Percentiles rank a stretch among this genome's conserved stretches.
phyloP scores from a whole-genome alignment of 2,329 filamentous ascomycete species.

The Penicillium occitanis region DNA sequence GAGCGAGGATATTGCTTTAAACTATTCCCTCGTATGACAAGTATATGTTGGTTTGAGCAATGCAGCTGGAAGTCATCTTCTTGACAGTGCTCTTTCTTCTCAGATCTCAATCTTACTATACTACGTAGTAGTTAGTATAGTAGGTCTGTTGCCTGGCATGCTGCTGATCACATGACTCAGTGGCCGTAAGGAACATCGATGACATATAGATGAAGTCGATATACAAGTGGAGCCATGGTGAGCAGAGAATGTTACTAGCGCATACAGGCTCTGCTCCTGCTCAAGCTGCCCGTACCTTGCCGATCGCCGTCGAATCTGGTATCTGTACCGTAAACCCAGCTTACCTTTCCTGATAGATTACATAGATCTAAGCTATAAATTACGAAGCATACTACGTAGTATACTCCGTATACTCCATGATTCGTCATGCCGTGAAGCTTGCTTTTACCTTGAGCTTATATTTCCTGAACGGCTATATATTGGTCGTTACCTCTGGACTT shows the following conservation, averaged over 20 bases:
- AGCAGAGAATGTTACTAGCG: background rate
- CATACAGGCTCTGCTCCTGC: background rate
- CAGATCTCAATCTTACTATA: background rate
- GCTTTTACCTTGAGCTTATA: background rate
- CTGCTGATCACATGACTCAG: background rate
- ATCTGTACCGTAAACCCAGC: background rate
- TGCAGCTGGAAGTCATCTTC: background rate
- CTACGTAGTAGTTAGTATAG: background rate
- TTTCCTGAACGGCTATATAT: background rate
- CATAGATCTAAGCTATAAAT: conserved; percentile 8
- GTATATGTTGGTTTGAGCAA: background rate
- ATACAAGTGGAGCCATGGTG: background rate
- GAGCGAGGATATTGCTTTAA: background rate
- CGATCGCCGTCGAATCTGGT: background rate
- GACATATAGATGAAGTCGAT: conserved; percentile 11
- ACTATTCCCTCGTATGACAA: background rate
- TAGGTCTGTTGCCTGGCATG: background rate
- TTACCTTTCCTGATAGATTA: background rate
- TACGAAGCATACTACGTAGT: background rate
- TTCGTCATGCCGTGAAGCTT: conserved; percentile 9
- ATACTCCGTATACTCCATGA: background rate
- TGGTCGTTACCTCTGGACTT: too few species aligned
- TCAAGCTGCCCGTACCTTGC: background rate
- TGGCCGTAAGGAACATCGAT: background rate
- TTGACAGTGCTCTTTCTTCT: background rate